Evolutionary conservation across 257 asterid genomes (phyloP).

Genomic region (Nicotiana tabacum): DNA sequence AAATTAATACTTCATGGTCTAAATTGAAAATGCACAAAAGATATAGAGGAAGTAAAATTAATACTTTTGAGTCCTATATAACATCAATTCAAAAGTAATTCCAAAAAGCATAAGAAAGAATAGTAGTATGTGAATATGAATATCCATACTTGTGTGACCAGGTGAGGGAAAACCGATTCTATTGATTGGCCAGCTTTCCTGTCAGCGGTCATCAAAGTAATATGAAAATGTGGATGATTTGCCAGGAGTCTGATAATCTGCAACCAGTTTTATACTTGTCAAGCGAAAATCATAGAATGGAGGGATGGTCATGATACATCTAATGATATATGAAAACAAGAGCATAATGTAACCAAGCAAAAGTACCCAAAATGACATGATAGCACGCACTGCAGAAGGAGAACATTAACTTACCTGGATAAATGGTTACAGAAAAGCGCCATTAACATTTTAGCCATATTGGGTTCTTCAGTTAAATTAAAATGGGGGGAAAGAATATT

Average conservation of each 20-base stretch:
- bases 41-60: too few species aligned
- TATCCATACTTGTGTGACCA: constrained; percentile 55
- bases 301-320: not conserved
- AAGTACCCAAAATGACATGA: not conserved
- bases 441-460: not conserved
- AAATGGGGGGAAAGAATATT: not conserved
- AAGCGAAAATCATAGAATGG: not conserved
- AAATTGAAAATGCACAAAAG: too few species aligned
- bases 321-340: not conserved
- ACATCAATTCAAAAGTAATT: not conserved
- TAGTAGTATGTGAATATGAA: not conserved
- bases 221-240: constrained; percentile 62
- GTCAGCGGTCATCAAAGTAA: constrained; percentile 87
- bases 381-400: not conserved
- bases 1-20: too few species aligned
- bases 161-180: constrained; percentile 86
- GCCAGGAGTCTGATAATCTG: constrained; percentile 83
- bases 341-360: not conserved
- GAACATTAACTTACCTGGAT: not conserved
- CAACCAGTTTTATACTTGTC: constrained; percentile 9
- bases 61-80: not conserved
- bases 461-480: not conserved
- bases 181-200: constrained; percentile 95
- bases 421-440: not conserved
- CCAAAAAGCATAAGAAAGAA: not conserved